Percentiles rank a stretch among this genome's conserved stretches.
Conservation (phyloP, 352 stramenopile genomes). For the Phytophthora kernoviae region DNA sequence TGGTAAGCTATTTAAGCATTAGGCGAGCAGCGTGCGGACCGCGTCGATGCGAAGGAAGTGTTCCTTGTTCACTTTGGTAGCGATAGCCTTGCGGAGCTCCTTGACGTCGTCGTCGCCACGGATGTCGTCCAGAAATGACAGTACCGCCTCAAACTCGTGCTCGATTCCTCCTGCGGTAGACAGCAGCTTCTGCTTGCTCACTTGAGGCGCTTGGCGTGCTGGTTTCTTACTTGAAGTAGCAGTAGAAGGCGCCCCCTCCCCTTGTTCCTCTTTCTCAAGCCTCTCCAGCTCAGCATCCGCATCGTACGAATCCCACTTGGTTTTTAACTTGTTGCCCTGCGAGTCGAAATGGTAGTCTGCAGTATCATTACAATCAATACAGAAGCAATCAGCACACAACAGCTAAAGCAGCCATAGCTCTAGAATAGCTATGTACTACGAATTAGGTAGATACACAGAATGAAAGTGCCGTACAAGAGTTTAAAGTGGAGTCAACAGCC, state of each 20-base stretch:
- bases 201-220: slow-evolving; percentile 6
- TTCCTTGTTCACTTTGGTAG: slow-evolving; percentile 63
- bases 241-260: not conserved
- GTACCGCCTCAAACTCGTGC: slow-evolving; percentile 78
- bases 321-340: slow-evolving; percentile 86
- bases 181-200: slow-evolving; percentile 53
- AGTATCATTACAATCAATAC: slow-evolving; percentile 3
- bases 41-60: slow-evolving; percentile 73
- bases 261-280: slow-evolving; percentile 61
- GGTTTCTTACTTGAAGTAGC: slow-evolving; percentile 4
- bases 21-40: slow-evolving; percentile 42
- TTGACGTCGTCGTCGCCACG: slow-evolving; percentile 71
- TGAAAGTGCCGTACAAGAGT: slow-evolving; percentile 63
- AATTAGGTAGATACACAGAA: no score
- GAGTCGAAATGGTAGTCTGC: slow-evolving; percentile 89
- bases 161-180: slow-evolving; percentile 55
- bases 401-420: not conserved
- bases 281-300: slow-evolving; percentile 77
- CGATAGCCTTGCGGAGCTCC: slow-evolving; percentile 73
- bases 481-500: slow-evolving; percentile 49
- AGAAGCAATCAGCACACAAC: slow-evolving; percentile 7
- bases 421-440: no score
- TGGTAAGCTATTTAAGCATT: slow-evolving; percentile 3
- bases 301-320: slow-evolving; percentile 85
- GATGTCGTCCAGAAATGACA: slow-evolving; percentile 78